phyloP scores from a whole-genome alignment of 2,329 filamentous ascomycete species.

The Ilyonectria mors-panacis region DNA sequence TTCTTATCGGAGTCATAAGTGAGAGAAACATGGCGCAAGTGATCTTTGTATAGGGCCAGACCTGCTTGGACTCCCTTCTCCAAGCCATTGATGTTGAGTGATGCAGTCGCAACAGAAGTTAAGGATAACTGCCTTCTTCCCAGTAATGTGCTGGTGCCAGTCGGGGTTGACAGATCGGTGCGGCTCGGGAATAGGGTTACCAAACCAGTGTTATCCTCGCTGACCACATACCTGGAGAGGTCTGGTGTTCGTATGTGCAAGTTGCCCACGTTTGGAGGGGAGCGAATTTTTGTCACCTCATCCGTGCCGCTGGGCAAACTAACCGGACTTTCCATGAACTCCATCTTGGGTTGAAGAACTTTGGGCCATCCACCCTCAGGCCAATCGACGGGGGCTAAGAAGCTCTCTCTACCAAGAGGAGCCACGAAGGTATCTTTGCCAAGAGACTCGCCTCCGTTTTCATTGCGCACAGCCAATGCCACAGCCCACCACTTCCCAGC shows the following conservation, averaged over 20 bases:
- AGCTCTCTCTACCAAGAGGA: slow-evolving; percentile 30
- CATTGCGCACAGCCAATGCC: slow-evolving; percentile 29
- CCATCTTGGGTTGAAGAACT: slow-evolving; percentile 20
- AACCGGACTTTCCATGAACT: slow-evolving; percentile 17
- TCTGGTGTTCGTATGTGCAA: slow-evolving; percentile 28
- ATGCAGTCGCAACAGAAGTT: slow-evolving; percentile 23
- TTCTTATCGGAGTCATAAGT: slow-evolving; percentile 5
- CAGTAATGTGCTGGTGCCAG: slow-evolving; percentile 25
- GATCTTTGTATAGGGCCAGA: slow-evolving; percentile 31
- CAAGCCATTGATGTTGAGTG: slow-evolving; percentile 3
- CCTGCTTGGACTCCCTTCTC: slow-evolving; percentile 17
- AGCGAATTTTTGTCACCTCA: background rate
- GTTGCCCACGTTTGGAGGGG: slow-evolving; percentile 16
- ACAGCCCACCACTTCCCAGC: slow-evolving; percentile 40
- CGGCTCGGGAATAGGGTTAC: slow-evolving; percentile 10
- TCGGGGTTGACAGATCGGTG: slow-evolving; percentile 13
- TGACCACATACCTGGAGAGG: slow-evolving; percentile 18
- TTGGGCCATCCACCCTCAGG: slow-evolving; percentile 29
- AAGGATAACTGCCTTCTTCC: slow-evolving; percentile 27
- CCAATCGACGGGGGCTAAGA: slow-evolving; percentile 29
- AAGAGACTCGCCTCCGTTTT: slow-evolving; percentile 15
- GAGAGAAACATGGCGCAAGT: slow-evolving; percentile 26
- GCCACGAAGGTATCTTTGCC: slow-evolving; percentile 24
- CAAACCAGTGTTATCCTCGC: background rate
- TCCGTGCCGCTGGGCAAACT: background rate